Base-by-base conservation (phyloP, 2,329 filamentous ascomycete genomes). In the Aspergillus sp. region DNA sequence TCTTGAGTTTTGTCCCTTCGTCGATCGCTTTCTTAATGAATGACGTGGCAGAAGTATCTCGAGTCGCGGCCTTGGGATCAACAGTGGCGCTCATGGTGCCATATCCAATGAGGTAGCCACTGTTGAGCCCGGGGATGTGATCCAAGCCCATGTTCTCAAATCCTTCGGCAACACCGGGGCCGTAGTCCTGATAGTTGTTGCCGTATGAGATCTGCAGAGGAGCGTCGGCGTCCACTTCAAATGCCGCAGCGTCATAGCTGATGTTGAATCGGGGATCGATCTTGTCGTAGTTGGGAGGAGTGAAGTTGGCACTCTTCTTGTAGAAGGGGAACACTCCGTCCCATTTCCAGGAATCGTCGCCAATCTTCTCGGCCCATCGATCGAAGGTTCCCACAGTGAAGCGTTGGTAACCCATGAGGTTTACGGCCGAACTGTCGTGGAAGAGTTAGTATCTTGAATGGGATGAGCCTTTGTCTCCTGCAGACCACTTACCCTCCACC, bases 141-240 rank as follows among this genome's bases (percentile, higher is more conserved):
- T 59, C 49, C 20, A 73, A 66, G 3, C 73, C 73, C 14, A 72
- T 52, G 2, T 61, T 55, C 4, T 60, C 57, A 16, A 73, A 56
- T 3, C 64, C 70, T 16, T 62, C 55, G 9, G 64, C 56, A 1
- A 65, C 62, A 64, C 70, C 73, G 1, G 71, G 68, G 2, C 62
- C 63, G 20, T 73, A 66, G 3, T 67, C 60, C 1, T 64, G 55
- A 6, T 60, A 68, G 20, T 63, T 71, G 54, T 70, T 68, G 9
- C 69, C 56, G 57, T 68, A 73, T 0, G 69, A 68, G 3, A 75
- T 68, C 18, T 73, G 63, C 12, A 77, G 57, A 2, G 71, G 72
- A 0, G 72, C 72, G 2, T 69, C 67, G n/a, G 47, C 18, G 50
- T 22, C 14, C 4, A 24, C 7, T 4, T 36, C 32, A 36, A 36